Evolutionary conservation across 768 basidiomycete genomes (phyloP).

Genomic region (Xerocomellus dryophilus): DNA sequence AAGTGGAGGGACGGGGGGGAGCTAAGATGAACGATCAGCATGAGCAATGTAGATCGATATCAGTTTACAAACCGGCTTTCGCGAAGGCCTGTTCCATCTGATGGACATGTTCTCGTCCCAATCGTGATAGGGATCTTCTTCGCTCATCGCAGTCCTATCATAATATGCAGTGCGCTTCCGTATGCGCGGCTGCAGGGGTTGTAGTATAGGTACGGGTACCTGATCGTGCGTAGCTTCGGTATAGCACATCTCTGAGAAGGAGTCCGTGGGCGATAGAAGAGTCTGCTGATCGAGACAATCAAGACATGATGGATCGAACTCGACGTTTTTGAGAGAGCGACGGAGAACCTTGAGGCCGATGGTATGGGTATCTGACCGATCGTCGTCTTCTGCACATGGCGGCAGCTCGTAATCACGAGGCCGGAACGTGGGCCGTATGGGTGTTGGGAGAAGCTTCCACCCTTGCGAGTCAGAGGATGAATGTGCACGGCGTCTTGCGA

Average conservation of each 20-base stretch:
- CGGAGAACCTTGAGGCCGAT: slow-evolving; percentile 32
- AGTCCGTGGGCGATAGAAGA: slow-evolving; percentile 37
- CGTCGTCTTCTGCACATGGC: slow-evolving; percentile 29
- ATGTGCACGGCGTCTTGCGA: slow-evolving; percentile 30
- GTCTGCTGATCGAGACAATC: slow-evolving; percentile 43
- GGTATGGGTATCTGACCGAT: slow-evolving; percentile 25
- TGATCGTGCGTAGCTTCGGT: slow-evolving; percentile 38
- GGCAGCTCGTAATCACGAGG: slow-evolving; percentile 34
- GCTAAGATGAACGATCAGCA: slow-evolving; percentile 14
- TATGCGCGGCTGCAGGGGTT: slow-evolving; percentile 34
- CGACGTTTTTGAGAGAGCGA: slow-evolving; percentile 35
- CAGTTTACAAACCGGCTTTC: slow-evolving; percentile 23
- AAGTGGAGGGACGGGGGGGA: slow-evolving; percentile 27
- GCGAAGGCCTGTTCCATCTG: slow-evolving; percentile 4
- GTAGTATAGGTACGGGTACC: slow-evolving; percentile 25
- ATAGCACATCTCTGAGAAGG: slow-evolving; percentile 45
- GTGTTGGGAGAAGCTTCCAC: slow-evolving; percentile 32
- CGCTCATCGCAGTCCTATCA: slow-evolving; percentile 34
- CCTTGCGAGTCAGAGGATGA: slow-evolving; percentile 34
- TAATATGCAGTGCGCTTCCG: slow-evolving; percentile 28
- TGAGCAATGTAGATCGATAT: neutral
- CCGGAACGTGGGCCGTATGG: slow-evolving; percentile 34
- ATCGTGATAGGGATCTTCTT: slow-evolving; percentile 35
- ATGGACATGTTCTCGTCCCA: slow-evolving; percentile 36
- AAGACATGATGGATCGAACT: slow-evolving; percentile 41